Evolutionary conservation across 257 asterid genomes (phyloP), one percentile per base, ranked within the genome.

Genomic region (Solanum commersonii): DNA sequence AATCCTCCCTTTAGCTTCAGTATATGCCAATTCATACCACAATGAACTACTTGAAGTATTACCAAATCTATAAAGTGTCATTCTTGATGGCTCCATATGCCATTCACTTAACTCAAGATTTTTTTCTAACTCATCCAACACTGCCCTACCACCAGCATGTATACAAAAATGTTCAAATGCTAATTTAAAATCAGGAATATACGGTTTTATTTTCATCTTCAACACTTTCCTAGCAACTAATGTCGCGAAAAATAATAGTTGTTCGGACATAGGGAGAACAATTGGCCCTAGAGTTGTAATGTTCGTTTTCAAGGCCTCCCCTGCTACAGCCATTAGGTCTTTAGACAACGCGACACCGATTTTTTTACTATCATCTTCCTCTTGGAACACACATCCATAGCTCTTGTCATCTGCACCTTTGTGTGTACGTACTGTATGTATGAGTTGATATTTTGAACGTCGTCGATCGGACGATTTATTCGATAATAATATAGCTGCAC

Each of bases 401-500:
- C 98, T 93, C 65, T 87, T 89, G 89, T 93, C 93, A 29, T 94
- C 95, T 4, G 96, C 92, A 27, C 96, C 98, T 71, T 90, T 93
- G 94, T 95, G 93, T 2, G 96, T 94, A 0, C 98, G 93, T 8
- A 94, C 93, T 1, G 96, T 93, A 91, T 91, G 96, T 38, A 94
- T 85, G 3, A 94, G 93, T 40, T 95, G 94, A 33, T 95, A 95
- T 59, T 95, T 95, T 0, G 98, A 93, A 0, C 96, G 93, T 0
- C 89, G 71, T 2, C 90, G 88, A 34, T 93, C 95, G 0, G 92
- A 85, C 0, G 93, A 87, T 73, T 77, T 90, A 94, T 94, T 95
- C 2, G 97, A 94, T 18, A 95, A 91, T 86, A 95, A 92, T 85
- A 93, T 92, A 25, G 98, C 95, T 16, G 98, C 94, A 25, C 98